phyloP scores from a whole-genome alignment of 192 early-diverging fungal genomes.

The Umbelopsis sp. region DNA sequence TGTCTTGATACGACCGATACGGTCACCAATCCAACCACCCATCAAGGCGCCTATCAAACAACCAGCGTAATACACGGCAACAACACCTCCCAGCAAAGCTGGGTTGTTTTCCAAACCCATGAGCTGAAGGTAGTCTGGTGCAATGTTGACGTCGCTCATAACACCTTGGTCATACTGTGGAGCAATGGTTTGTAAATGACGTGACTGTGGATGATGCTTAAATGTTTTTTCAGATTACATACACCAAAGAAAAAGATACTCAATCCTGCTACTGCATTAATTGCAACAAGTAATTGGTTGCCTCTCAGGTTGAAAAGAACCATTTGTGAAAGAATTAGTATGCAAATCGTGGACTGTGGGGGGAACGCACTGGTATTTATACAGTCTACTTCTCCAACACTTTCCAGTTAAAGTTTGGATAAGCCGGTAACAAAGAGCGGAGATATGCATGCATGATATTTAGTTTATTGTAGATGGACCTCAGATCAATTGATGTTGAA shows the following conservation, averaged over 20 bases:
- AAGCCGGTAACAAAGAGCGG: neutral
- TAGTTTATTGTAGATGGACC: no score
- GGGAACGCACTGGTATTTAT: neutral
- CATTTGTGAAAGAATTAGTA: neutral
- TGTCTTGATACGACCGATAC: slow-evolving; percentile 33
- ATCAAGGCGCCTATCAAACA: slow-evolving; percentile 33
- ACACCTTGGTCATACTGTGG: slow-evolving; percentile 37
- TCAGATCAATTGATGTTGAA: no score
- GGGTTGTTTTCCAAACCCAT: slow-evolving; percentile 29
- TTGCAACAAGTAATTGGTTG: slow-evolving; percentile 17
- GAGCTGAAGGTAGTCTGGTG: slow-evolving; percentile 21
- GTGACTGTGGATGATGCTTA: neutral
- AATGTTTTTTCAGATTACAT: neutral
- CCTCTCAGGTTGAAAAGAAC: slow-evolving; percentile 17
- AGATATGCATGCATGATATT: neutral
- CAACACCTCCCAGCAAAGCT: slow-evolving; percentile 29
- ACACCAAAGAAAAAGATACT: slow-evolving; percentile 39
- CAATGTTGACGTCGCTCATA: slow-evolving; percentile 30
- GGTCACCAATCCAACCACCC: slow-evolving; percentile 36
- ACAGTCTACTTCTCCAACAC: neutral
- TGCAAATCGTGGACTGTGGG: neutral
- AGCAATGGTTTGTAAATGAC: neutral
- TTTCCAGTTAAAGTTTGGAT: slow-evolving; percentile 12
- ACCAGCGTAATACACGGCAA: slow-evolving; percentile 32
- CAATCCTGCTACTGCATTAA: slow-evolving; percentile 30